Evolutionary conservation across 2,329 filamentous ascomycete species (phyloP).

Genomic region (Fusarium aywerte): DNA sequence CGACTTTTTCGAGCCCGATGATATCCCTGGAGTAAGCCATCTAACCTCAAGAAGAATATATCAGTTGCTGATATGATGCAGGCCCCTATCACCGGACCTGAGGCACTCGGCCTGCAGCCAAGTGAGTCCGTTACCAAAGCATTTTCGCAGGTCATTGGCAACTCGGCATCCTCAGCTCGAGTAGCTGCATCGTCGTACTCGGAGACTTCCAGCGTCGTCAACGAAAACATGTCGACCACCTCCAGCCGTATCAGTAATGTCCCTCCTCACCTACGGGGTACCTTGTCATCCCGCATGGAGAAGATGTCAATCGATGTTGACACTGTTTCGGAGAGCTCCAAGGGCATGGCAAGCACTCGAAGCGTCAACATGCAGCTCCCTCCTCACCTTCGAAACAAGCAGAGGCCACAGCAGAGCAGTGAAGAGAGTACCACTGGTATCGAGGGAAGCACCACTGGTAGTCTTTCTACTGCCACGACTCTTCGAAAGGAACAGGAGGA

Average conservation of each 20-base stretch:
- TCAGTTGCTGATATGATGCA: constrained; percentile 26
- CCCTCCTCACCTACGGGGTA: constrained; percentile 13
- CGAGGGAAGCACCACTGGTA: constrained; percentile 14
- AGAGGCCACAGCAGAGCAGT: background rate
- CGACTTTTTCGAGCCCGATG: constrained; percentile 45
- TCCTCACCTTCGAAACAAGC: constrained; percentile 11
- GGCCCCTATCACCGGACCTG: constrained; percentile 45
- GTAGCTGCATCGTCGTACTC: background rate
- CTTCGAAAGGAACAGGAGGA: constrained; percentile 32
- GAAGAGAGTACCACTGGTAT: background rate
- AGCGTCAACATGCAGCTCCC: background rate
- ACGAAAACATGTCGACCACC: constrained; percentile 14
- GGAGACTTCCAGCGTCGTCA: constrained; percentile 20
- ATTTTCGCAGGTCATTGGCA: constrained; percentile 1
- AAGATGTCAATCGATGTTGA: background rate
- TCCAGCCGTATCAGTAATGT: constrained; percentile 5
- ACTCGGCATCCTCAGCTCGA: background rate
- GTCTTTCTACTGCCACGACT: constrained; percentile 49
- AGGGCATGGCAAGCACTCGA: background rate
- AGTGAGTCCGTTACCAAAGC: background rate
- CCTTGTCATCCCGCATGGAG: background rate
- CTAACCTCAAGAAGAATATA: background rate
- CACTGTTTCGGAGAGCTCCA: background rate
- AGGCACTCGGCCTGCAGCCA: constrained; percentile 39
- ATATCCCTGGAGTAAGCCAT: constrained; percentile 33